Evolutionary conservation across 73 alveolate species (phyloP), one percentile per base, ranked within the genome.

Genomic region (Blepharisma stoltei): DNA sequence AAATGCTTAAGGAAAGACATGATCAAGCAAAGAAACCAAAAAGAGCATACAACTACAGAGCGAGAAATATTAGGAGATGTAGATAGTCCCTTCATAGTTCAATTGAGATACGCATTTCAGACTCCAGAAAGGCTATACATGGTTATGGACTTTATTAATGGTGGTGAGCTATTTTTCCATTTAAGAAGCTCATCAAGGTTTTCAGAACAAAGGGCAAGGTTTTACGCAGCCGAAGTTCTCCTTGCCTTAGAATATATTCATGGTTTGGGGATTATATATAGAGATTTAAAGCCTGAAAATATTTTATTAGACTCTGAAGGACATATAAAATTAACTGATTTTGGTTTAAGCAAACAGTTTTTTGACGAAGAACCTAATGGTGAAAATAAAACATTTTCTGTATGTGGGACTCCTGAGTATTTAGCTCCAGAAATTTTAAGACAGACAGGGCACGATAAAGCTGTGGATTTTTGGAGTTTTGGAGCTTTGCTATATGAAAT

Each of bases 221-320:
- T 96, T 83, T 96, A 96, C 55, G 87, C 95, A 14, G 97, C 99
- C 18, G 98, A 96, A 86, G 67, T 96, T 21, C 77, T 94, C 8
- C 80, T 93, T 20, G 98, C 98, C 6, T 76, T 96, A 54, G 93
- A 94, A 83, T 88, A 86, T 78, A 86, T 96, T 46, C 99, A 96
- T 77, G 78, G 85, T 78, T 80, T 89, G 65, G 92, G 87, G 53
- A 92, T 95, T 20, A 90, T 96, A 9, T 96, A 94, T 69, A 60
- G 99, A 54, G 99, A 96, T 78, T 78, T 96, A 68, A 96, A 96
- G 60, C 99, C 99, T 6, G 99, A 96, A 77, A 96, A 96, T 87
- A 95, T 96, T 6, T 89, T 96, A n/a, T 79, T 96, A 1, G 98
- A 92, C 69, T 47, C 71, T 46, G 95, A 92, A 45, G 99, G 99